Evolutionary conservation across 306 rosid species (phyloP).

Genomic region (Argentina anserina): DNA sequence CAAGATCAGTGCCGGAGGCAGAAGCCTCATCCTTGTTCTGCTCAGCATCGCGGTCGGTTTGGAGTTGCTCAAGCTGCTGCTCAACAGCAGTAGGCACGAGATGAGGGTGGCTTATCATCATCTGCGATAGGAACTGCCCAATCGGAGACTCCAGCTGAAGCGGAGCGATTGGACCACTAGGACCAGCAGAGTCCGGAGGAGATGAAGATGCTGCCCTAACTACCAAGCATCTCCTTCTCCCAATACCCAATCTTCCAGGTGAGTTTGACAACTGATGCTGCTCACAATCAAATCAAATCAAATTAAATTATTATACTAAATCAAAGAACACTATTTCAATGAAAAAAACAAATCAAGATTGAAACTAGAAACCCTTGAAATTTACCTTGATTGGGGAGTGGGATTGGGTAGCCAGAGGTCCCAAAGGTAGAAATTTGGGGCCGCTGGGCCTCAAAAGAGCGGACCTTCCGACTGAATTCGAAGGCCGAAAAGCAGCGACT

Average conservation of each 20-base stretch:
- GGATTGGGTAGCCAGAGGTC: constrained; percentile 25
- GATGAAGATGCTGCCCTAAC: constrained; percentile 57
- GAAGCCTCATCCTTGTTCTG: constrained; percentile 57
- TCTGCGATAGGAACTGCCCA: constrained; percentile 85
- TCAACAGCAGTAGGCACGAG: constrained; percentile 95
- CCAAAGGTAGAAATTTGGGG: constrained; percentile 30
- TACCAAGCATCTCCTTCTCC: constrained; percentile 46
- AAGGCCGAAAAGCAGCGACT: constrained; percentile 15
- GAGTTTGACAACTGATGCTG: constrained; percentile 43
- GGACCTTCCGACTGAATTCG: constrained; percentile 32
- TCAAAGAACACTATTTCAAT: background rate
- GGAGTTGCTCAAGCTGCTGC: constrained; percentile 88
- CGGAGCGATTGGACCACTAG: constrained; percentile 62
- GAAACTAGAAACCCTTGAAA: background rate
- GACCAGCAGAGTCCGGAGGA: constrained; percentile 45
- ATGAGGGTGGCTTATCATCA: constrained; percentile 79
- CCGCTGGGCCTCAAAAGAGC: constrained; percentile 24
- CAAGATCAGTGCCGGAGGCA: constrained; percentile 61
- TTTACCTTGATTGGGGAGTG: constrained; percentile 48
- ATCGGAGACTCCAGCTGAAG: constrained; percentile 85
- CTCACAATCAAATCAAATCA: constrained; percentile 12
- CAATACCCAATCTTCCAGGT: constrained; percentile 29
- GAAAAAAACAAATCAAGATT: background rate
- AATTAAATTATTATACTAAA: constrained; percentile 10
- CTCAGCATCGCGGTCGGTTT: constrained; percentile 74